Evolutionary conservation across 257 asterid genomes (phyloP).

Genomic region (Coffea canephora): DNA sequence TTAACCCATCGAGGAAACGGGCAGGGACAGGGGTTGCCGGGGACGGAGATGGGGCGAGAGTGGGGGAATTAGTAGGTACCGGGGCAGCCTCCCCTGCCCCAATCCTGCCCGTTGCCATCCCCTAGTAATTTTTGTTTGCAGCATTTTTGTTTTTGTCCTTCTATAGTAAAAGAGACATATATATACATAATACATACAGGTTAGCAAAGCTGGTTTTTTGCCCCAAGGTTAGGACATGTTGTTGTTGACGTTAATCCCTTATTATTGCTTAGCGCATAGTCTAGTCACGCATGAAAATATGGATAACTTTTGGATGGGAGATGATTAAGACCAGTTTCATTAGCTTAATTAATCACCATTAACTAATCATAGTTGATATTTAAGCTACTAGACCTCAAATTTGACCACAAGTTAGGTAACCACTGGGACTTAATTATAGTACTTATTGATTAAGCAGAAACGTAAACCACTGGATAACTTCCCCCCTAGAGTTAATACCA

Average conservation of each 20-base stretch:
- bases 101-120: too few relatives aligned
- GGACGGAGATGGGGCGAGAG: too few relatives aligned
- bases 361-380: neutral
- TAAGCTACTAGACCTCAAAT: neutral
- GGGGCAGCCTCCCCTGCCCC: too few relatives aligned
- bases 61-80: too few relatives aligned
- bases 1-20: too few relatives aligned
- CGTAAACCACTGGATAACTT: neutral
- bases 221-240: neutral
- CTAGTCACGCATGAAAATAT: neutral
- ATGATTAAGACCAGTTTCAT: neutral
- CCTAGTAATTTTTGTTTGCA: too few relatives aligned
- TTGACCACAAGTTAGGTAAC: neutral
- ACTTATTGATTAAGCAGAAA: neutral
- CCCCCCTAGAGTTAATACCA: neutral
- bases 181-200: neutral
- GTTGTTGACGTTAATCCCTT: conserved; percentile 1
- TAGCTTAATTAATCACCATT: neutral
- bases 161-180: too few relatives aligned
- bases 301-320: neutral
- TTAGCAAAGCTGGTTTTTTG: neutral
- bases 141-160: too few relatives aligned
- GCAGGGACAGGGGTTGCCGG: too few relatives aligned
- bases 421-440: neutral
- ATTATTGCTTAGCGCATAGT: neutral